Evolutionary conservation across 179 eudicot genomes (phyloP), one percentile per base, ranked within the genome.

Genomic region (Beta corolliflora): DNA sequence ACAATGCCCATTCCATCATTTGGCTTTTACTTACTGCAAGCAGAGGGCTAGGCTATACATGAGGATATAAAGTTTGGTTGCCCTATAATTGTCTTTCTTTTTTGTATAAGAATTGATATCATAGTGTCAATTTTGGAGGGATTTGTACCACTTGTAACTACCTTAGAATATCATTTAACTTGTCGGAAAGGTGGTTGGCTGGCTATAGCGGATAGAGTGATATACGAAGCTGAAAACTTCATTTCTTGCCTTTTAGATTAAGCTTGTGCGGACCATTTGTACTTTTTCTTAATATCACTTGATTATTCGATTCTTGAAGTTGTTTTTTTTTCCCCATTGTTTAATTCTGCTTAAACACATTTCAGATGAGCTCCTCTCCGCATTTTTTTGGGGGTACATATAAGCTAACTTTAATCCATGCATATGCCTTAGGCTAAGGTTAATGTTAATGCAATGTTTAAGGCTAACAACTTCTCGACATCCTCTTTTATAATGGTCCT

Each of bases 131-230:
- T 58, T 46, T 58, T 59, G 50, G 75, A 23, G 64, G 25, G 77
- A 73, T 65, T n/a, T 78, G 68, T 69, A 61, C 66, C 13, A 9
- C 31, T 61, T 9, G 52, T 48, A 48, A 48, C 52, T n/a, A 75
- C 83, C 71, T 75, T 54, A 45, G 54, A 68, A 21, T 59, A 59
- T 21, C 64, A 61, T 70, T 48, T 46, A 60, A 56, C 64, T 23
- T 7, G 41, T 45, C 4, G 81, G 16, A 73, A 44, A 73, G 58
- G 41, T 73, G 18, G 52, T 1, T 0, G 52, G 9, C 52, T 48
- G 52, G 78, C 53, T 61, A 23, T 10, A 61, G 66, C 23, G 66
- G 66, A 61, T 23, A 21, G 68, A 70, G 18, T 79, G 44, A 79
- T 19, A 59, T 23, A 58, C n/a, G 1, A 79, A 71, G 5, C 15